These are phyloP conservation scores for Cicer chorassanicum DNA, from an alignment of 306 rosid genomes.

Conservation along the genomic window DNA sequence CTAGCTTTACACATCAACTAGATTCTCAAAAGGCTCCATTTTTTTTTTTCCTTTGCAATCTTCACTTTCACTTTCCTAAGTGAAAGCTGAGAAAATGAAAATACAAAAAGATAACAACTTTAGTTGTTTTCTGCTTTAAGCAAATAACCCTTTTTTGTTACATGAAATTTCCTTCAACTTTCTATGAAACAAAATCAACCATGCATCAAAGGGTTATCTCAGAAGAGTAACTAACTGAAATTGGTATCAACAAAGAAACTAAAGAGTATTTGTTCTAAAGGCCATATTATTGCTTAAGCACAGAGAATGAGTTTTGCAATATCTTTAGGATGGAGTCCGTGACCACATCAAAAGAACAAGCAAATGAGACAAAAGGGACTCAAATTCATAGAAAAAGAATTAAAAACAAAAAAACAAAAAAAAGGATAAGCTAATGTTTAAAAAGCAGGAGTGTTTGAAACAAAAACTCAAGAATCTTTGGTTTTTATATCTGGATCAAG, in stretches of 20 bases:
- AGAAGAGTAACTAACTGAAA: not conserved
- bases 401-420: too few species aligned
- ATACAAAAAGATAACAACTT: conserved; percentile 31
- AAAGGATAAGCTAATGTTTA: not conserved
- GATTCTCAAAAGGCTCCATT: conserved; percentile 44
- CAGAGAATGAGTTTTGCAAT: conserved; percentile 44
- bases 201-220: conserved; percentile 15
- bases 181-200: conserved; percentile 39
- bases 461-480: conserved; percentile 50
- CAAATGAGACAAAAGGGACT: conserved; percentile 42
- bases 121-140: conserved; percentile 37
- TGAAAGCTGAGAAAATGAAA: conserved; percentile 43
- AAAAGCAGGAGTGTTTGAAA: conserved; percentile 30
- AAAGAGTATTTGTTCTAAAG: too few species aligned
- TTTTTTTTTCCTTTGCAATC: conserved; percentile 38
- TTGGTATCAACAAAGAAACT: not conserved
- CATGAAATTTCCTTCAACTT: conserved; percentile 37
- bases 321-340: conserved; percentile 18
- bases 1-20: conserved; percentile 23
- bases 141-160: conserved; percentile 29
- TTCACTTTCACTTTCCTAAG: conserved; percentile 20
- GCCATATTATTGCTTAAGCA: not conserved
- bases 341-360: not conserved
- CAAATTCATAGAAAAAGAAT: conserved; percentile 4
- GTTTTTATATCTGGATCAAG: conserved; percentile 33